Evolutionary conservation across 202 grass and related monocot species (phyloP).

Genomic region (Panicum virgatum): DNA sequence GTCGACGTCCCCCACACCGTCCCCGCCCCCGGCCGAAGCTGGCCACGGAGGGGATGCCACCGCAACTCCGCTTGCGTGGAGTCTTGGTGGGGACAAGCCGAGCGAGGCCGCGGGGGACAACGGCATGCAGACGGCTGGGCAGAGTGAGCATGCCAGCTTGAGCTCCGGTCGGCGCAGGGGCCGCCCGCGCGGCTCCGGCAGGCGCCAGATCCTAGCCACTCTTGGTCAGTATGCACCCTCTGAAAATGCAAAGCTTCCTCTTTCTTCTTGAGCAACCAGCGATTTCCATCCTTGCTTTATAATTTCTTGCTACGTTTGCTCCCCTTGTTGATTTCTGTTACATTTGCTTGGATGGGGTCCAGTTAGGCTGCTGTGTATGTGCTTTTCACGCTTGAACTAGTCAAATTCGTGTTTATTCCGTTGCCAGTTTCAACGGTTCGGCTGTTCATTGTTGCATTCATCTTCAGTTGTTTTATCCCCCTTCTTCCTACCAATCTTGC

Average conservation of each 20-base stretch:
- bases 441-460: slow-evolving; percentile 22
- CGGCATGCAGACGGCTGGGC: slow-evolving; percentile 35
- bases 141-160: slow-evolving; percentile 35
- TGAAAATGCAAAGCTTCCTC: background rate
- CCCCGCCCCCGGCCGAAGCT: slow-evolving; percentile 33
- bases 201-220: slow-evolving; percentile 78
- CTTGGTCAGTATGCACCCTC: slow-evolving; percentile 52
- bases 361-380: slow-evolving; percentile 24
- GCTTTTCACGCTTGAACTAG: background rate
- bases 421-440: slow-evolving; percentile 11
- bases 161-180: slow-evolving; percentile 78
- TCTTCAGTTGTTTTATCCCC: slow-evolving; percentile 11
- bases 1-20: slow-evolving; percentile 66
- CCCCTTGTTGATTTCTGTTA: slow-evolving; percentile 50
- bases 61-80: slow-evolving; percentile 24
- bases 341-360: slow-evolving; percentile 55
- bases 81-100: slow-evolving; percentile 29
- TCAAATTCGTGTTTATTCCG: background rate
- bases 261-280: background rate
- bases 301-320: slow-evolving; percentile 34
- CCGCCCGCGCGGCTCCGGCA: slow-evolving; percentile 86
- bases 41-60: slow-evolving; percentile 16
- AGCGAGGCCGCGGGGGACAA: slow-evolving; percentile 20
- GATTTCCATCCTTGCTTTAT: slow-evolving; percentile 21
- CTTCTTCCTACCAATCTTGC: slow-evolving; percentile 9